These are phyloP conservation scores for Tuber calosporum DNA, from an alignment of 495 filamentous ascomycete species.

Conservation along the genomic window DNA sequence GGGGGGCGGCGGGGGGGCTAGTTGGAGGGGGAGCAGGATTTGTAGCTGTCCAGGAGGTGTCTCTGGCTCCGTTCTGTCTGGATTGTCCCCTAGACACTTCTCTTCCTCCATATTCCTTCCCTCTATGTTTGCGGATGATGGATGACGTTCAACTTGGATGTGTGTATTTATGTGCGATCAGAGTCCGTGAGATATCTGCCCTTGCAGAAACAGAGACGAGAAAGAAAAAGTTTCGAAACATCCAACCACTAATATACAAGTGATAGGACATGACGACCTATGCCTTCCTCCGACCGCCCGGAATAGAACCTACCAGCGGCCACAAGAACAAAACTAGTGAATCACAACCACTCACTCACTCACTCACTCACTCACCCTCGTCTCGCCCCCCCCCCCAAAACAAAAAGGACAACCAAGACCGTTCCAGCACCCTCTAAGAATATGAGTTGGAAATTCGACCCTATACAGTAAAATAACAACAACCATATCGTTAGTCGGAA, in stretches of 20 bases:
- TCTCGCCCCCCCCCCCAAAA: too few species aligned
- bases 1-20: neutral
- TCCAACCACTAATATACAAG: neutral
- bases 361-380: too few species aligned
- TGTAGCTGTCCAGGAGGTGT: constrained; percentile 12
- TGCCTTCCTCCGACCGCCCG: neutral
- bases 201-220: neutral
- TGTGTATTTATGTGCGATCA: neutral
- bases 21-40: neutral
- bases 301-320: neutral
- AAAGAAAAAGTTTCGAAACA: neutral
- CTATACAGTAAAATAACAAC: neutral
- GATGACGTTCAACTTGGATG: neutral
- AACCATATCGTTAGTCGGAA: neutral
- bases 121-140: neutral
- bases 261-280: neutral
- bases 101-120: neutral
- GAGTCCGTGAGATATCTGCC: neutral
- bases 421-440: neutral
- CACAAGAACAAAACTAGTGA: neutral
- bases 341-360: neutral
- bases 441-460: neutral
- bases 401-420: neutral
- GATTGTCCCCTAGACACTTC: constrained; percentile 1
- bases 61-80: neutral